Percentiles rank a stretch among this genome's conserved stretches.
Conservation (phyloP, 1,284 basidiomycete genomes). For the Phylloporus sp. region DNA sequence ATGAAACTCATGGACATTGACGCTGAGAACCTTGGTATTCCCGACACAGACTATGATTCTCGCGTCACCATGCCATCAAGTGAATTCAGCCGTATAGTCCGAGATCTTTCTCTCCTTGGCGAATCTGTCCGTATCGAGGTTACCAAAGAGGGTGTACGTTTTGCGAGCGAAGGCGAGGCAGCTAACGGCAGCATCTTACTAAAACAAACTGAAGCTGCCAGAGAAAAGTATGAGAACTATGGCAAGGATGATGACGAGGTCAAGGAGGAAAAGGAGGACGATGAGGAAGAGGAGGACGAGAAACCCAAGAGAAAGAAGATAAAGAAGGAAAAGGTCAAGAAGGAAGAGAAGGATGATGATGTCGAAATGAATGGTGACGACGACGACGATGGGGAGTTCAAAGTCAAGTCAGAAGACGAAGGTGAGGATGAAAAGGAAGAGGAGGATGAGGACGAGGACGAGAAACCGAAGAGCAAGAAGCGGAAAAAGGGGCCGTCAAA, state of each 20-base stretch:
- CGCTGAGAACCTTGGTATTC: slow-evolving; percentile 93
- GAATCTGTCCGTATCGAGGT: slow-evolving; percentile 97
- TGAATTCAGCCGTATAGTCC: slow-evolving; percentile 93
- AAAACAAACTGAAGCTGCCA: slow-evolving; percentile 68
- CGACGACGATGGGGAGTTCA: slow-evolving; percentile 50
- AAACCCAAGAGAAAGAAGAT: slow-evolving; percentile 52
- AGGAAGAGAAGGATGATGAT: slow-evolving; percentile 53
- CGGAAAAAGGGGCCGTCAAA: slow-evolving; percentile 65
- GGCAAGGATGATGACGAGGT: slow-evolving; percentile 59
- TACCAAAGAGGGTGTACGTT: slow-evolving; percentile 95
- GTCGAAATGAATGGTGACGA: slow-evolving; percentile 51
- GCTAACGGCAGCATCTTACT: slow-evolving; percentile 91
- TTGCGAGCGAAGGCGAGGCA: slow-evolving; percentile 92
- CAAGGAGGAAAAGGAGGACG: slow-evolving; percentile 55
- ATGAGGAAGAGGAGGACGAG: slow-evolving; percentile 45
- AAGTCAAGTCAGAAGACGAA: slow-evolving; percentile 57
- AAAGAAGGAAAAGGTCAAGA: slow-evolving; percentile 55
- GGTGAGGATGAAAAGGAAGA: slow-evolving; percentile 63
- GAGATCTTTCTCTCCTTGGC: slow-evolving; percentile 91
- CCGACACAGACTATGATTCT: slow-evolving; percentile 98
- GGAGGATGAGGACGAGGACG: slow-evolving; percentile 53
- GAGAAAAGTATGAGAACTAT: slow-evolving; percentile 52
- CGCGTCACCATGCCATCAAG: slow-evolving; percentile 87
- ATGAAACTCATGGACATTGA: slow-evolving; percentile 99
- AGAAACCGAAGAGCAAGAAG: slow-evolving; percentile 61